Base-by-base conservation (phyloP, 495 filamentous ascomycete genomes). In the Aspergillus egyptiacus region DNA sequence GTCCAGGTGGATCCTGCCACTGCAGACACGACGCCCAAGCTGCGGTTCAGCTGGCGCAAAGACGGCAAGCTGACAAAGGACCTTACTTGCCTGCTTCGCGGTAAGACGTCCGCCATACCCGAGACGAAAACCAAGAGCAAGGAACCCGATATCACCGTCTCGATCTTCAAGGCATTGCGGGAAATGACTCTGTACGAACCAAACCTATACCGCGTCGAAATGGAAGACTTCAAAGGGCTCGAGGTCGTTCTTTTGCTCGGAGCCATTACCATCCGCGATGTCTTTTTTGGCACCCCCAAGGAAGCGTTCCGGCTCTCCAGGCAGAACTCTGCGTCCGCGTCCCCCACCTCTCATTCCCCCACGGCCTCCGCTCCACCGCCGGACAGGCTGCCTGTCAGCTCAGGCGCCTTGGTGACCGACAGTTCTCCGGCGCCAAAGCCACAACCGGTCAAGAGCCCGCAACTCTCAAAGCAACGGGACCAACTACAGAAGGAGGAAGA, bases 111-210 rank as follows among this genome's bases (percentile, higher is more conserved):
- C 0, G 72, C 75, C 25, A 62, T 70, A 0, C 77, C 82, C 22
- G 81, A 82, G 22, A 77, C 71, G n/a, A 78, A 76, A 50, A 73
- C 80, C 59, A 90, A 86, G 70, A 82, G 75, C 64, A 86, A 84
- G 57, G 94, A 98, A 65, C 91, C 93, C 7, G 93, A 97, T 67
- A 96, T 97, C 54, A 89, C 88, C 5, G 73, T 97, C 14, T 88
- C 87, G 0, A 73, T 97, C 46, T 96, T 91, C 71, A 66, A 74
- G 27, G 67, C 71, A 0, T 62, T 86, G 24, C 77, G 75, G 24
- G 85, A 87, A 50, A 60, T 97, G 24, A 94, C 91, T 11, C 70
- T 98, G 32, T 96, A 96, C 68, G 85, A 97, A 68, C 86, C 91
- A 14, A 96, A 97, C 60, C 71, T 97, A 22, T 83, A 84, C 36